Base-by-base conservation (phyloP, 2,329 filamentous ascomycete genomes). In the Trichoderma breve region DNA sequence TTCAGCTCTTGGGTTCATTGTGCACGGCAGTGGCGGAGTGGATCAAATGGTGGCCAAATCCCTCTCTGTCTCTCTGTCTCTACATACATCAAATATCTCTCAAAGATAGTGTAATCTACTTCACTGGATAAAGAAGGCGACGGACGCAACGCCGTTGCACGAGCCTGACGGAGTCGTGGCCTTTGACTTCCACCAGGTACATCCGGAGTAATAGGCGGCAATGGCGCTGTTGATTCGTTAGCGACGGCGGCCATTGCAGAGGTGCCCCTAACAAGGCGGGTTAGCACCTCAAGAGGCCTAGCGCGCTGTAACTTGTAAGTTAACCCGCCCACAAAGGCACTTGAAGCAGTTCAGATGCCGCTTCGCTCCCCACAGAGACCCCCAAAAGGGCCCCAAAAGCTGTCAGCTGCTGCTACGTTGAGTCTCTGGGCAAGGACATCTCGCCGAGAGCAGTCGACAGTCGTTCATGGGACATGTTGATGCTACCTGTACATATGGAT, bases 391-490 rank as follows among this genome's bases (percentile, higher is more conserved):
- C 30, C 68, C 58, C 32, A 21, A 58, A 57, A 26, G 18, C 47
- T 64, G 58, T 71, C 68, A 71, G 61, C 61, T 65, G 69, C 61
- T 71, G 69, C 69, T 66, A 71, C 69, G 61, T 65, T 66, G 51
- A 71, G 61, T 65, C 67, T 63, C 58, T 70, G 32, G 43, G 5
- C 12, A 58, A 65, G 28, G 24, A 12, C 47, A 71, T 63, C 26
- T 58, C 64, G 63, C 64, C 64, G 64, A 63, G 70, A 43, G 39
- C 39, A 43, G 39, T 43, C 39, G 39, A 53, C 47, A 53, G 51
- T 47, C 65, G 69, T 57, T 57, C 57, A 60, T 60, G 57, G 43
- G 30, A 43, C 60, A 36, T 60, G 55, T 57, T 69, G 39, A 70
- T 70, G 71, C 43, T 43, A 70, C 57, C 32, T 58, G 57, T 30